Evolutionary conservation across 2,329 filamentous ascomycete genomes (phyloP).

Genomic region (Scedosporium minutisporum): DNA sequence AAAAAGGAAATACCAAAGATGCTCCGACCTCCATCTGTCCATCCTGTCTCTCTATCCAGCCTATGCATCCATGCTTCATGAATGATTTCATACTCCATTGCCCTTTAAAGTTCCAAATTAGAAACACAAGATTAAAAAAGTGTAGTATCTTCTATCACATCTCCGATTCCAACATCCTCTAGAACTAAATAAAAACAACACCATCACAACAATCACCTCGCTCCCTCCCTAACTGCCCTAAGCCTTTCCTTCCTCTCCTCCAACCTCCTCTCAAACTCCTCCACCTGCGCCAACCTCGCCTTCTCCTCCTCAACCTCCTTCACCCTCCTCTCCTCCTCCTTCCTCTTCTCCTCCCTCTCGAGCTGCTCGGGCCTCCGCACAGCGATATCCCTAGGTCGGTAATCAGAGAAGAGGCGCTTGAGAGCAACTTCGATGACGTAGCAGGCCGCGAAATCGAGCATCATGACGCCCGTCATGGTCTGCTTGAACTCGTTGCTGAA

Average conservation of each 20-base stretch:
- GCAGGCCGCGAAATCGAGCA: constrained; percentile 78
- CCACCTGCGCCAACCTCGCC: constrained; percentile 44
- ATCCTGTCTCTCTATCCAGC: neutral
- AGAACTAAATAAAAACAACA: neutral
- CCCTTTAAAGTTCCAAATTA: too few species aligned
- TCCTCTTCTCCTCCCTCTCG: constrained; percentile 61
- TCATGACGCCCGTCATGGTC: constrained; percentile 76
- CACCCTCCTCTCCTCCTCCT: constrained; percentile 39
- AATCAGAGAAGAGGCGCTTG: constrained; percentile 83
- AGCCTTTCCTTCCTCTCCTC: constrained; percentile 24
- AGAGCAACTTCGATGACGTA: constrained; percentile 79
- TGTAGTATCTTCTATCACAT: neutral
- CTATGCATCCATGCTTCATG: neutral
- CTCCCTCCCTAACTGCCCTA: neutral
- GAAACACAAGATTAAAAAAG: neutral
- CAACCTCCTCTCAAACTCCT: constrained; percentile 49
- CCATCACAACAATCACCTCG: neutral
- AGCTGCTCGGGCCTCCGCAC: constrained; percentile 78
- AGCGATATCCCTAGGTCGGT: constrained; percentile 87
- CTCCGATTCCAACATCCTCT: neutral
- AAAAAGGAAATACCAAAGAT: neutral
- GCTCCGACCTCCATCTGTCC: neutral
- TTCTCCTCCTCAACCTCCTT: constrained; percentile 26
- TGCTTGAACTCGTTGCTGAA: constrained; percentile 84
- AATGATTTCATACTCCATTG: neutral